Conservation (phyloP, 2,329 filamentous ascomycete genomes). For the Fusarium sp. region DNA sequence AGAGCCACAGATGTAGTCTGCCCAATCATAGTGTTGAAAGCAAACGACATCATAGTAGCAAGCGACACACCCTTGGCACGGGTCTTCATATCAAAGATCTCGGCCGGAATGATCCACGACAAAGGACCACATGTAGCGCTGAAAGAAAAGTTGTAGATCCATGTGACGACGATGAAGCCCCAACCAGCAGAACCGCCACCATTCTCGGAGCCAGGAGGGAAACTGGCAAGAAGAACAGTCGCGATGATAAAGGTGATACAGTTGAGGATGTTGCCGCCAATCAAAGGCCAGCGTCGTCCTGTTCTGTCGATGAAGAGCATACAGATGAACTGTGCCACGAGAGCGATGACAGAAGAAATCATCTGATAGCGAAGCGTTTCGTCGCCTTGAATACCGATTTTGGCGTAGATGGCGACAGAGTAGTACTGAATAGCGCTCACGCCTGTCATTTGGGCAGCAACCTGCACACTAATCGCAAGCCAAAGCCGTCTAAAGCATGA, state of each 20-base stretch:
- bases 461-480: constrained; percentile 76
- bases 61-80: constrained; percentile 78
- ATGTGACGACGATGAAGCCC: constrained; percentile 53
- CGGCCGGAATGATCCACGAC: constrained; percentile 68
- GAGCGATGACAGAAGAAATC: constrained; percentile 77
- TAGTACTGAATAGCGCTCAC: constrained; percentile 82
- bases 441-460: constrained; percentile 80
- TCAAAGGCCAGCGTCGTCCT: constrained; percentile 78
- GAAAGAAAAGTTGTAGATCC: constrained; percentile 33
- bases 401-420: constrained; percentile 72
- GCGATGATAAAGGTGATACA: constrained; percentile 78
- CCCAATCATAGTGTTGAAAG: constrained; percentile 80
- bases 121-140: constrained; percentile 26
- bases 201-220: constrained; percentile 61
- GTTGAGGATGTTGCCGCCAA: constrained; percentile 78
- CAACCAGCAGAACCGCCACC: constrained; percentile 66
- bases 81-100: constrained; percentile 81
- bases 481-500: constrained; percentile 79
- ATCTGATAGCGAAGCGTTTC: constrained; percentile 80
- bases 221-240: constrained; percentile 62
- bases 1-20: constrained; percentile 67
- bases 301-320: constrained; percentile 76
- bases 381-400: constrained; percentile 74
- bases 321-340: constrained; percentile 75
- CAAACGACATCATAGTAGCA: constrained; percentile 76